These are phyloP conservation scores for Verticillium nubilum DNA, from an alignment of 2,329 filamentous ascomycete species.

Conservation along the genomic window DNA sequence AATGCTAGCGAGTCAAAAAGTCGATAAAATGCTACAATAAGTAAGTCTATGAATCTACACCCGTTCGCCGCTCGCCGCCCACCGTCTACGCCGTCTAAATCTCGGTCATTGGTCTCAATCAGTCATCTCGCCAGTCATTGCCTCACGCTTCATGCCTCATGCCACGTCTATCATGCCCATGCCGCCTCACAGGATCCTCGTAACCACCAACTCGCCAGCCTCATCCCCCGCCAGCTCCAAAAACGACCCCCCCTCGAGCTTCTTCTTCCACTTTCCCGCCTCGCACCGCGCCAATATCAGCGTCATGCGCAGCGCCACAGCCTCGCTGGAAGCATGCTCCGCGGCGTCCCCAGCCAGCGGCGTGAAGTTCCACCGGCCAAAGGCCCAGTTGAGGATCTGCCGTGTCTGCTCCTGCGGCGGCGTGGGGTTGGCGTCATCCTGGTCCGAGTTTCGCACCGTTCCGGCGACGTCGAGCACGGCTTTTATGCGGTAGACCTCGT, in stretches of 20 bases:
- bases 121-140: not conserved
- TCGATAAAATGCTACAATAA: not conserved
- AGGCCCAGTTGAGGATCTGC: constrained; percentile 97
- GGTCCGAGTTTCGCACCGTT: constrained; percentile 44
- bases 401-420: constrained; percentile 31
- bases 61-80: not conserved
- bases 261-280: constrained; percentile 72
- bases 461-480: constrained; percentile 49
- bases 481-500: constrained; percentile 96
- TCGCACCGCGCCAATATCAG: constrained; percentile 70
- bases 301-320: constrained; percentile 63
- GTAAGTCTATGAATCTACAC: not conserved
- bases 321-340: constrained; percentile 51
- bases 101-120: not conserved
- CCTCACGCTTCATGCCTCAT: not conserved
- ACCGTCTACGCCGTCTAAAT: not conserved
- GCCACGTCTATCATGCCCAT: no score
- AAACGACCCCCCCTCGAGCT: constrained; percentile 53
- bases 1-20: not conserved
- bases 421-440: constrained; percentile 29
- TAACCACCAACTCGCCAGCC: constrained; percentile 45
- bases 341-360: constrained; percentile 33
- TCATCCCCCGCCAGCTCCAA: constrained; percentile 41
- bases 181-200: constrained; percentile 36
- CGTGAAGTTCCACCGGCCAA: constrained; percentile 91